Evolutionary conservation across 2,329 filamentous ascomycete genomes (phyloP), one percentile per base, ranked within the genome.

Genomic region (Penicillium polonicum): DNA sequence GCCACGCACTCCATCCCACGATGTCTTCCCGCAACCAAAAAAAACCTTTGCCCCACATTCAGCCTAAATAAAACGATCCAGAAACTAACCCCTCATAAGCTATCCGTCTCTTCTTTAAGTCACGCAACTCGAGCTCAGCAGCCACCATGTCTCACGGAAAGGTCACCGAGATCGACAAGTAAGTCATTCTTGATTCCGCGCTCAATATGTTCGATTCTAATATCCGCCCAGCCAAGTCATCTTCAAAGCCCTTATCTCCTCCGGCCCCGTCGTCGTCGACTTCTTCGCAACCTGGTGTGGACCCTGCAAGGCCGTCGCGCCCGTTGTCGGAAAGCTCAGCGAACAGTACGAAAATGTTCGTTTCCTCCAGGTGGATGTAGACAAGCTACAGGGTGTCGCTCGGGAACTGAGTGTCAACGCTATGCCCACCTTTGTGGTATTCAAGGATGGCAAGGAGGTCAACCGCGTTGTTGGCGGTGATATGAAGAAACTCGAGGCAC

Each of bases 251-350:
- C 52, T 69, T 58, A 74, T 76, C 55, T 76, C 80, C 56, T 73
- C 81, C 62, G 74, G 72, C 27, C 78, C 91, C 62, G 76, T 79
- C 54, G 74, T 82, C 55, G 75, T 80, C 67, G 80, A 83, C 70
- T 82, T 81, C 76, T 81, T 79, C 68, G 80, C 80, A 15, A 79
- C 79, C 61, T 85, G 83, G 82, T 84, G 82, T 68, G 82, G 82
- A 2, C 82, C 82, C 29, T 85, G 82, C 76, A 82, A 82, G 66
- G 74, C 78, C 35, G 82, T 85, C 54, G 77, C 78, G 3, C 82
- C 82, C 31, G 72, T 80, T 60, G 79, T 83, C 67, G 78, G 79
- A 54, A 72, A 79, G 63, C 75, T 84, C 54, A 82, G 81, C 58
- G 76, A 79, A 52, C 75, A 78, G 45, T 80, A 84, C 66, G 65